Percentiles rank a stretch among this genome's conserved stretches.
Conservation (phyloP, 495 filamentous ascomycete genomes). For the Glonium stellatum region DNA sequence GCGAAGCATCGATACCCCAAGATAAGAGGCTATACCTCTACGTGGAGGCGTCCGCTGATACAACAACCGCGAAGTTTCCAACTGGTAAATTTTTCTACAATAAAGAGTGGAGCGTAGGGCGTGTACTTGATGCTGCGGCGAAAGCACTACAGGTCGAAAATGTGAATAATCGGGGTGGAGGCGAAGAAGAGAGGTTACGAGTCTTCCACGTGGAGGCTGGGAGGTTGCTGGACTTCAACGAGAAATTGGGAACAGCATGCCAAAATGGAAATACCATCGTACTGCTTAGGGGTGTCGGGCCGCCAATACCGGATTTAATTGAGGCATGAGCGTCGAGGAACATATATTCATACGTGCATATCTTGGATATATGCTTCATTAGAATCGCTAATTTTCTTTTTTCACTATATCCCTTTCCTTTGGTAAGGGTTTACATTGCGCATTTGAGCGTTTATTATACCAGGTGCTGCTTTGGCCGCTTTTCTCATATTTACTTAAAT, state of each 20-base stretch:
- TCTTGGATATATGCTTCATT: not conserved
- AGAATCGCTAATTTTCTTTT: no score
- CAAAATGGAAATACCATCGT: constrained; percentile 83
- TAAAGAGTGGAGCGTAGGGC: constrained; percentile 78
- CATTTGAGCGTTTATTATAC: not conserved
- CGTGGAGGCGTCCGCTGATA: constrained; percentile 78
- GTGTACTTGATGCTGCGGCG: constrained; percentile 83
- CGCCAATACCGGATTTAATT: constrained; percentile 47
- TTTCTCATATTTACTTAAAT: no score
- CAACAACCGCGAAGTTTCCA: constrained; percentile 53
- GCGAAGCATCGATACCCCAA: constrained; percentile 67
- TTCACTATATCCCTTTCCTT: no score
- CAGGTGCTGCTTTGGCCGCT: not conserved
- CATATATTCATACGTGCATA: not conserved
- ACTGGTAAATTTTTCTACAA: constrained; percentile 72
- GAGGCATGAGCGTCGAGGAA: constrained; percentile 6
- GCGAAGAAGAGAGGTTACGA: constrained; percentile 70
- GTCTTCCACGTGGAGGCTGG: constrained; percentile 92
- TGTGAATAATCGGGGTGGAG: constrained; percentile 72
- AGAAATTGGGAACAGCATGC: constrained; percentile 65
- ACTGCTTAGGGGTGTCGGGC: constrained; percentile 73
- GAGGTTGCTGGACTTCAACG: constrained; percentile 73
- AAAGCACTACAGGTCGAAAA: constrained; percentile 75
- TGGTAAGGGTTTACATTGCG: not conserved
- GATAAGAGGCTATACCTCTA: constrained; percentile 81